Evolutionary conservation across 179 eudicot species (phyloP), one percentile per base, ranked within the genome.

Genomic region (Vitellaria paradoxa): DNA sequence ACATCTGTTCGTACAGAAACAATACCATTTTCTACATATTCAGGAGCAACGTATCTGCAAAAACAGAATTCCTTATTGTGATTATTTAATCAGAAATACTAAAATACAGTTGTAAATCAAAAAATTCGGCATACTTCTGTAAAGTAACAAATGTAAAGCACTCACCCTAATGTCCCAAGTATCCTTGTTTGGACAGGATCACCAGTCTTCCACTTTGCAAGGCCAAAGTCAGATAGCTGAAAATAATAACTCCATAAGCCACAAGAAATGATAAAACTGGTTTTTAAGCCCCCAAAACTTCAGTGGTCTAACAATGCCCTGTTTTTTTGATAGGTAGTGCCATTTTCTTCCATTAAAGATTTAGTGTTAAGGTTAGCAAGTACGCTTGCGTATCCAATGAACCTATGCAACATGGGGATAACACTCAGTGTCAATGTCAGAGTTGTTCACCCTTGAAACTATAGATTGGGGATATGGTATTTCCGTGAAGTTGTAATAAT

Each of bases 151-250:
- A 4, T 15, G 26, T 23, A 10, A 46, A 66, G 61, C 7, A 78
- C 84, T 74, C 70, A 86, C 89, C 89, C 86, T 47, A 83, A 77
- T 49, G 86, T 77, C 65, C 84, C 84, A 55, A 84, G 79, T 70
- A 86, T 71, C 65, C 85, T 79, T 53, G 86, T 86, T 37, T 81
- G 85, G 24, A 86, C 74, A 55, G 84, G 83, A 76, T 68, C 78
- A 60, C 53, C 75, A 30, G 84, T 78, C 76, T 81, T 86, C 88
- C 88, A 86, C 76, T 79, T 86, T 26, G 88, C 88, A 60, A 86
- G 88, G 76, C 88, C 88, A 71, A 86, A 86, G 75, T 86, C 86
- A 72, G 83, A 84, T 7, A 86, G 65, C 88, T 85, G 77, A 11
- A 26, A 47, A 53, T 17, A 42, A 68, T 18, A 59, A 62, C 17